Percentiles rank a stretch among this genome's conserved stretches.
phyloP scores from a whole-genome alignment of 2,329 filamentous ascomycete genomes.

The Triangularia verruculosa region DNA sequence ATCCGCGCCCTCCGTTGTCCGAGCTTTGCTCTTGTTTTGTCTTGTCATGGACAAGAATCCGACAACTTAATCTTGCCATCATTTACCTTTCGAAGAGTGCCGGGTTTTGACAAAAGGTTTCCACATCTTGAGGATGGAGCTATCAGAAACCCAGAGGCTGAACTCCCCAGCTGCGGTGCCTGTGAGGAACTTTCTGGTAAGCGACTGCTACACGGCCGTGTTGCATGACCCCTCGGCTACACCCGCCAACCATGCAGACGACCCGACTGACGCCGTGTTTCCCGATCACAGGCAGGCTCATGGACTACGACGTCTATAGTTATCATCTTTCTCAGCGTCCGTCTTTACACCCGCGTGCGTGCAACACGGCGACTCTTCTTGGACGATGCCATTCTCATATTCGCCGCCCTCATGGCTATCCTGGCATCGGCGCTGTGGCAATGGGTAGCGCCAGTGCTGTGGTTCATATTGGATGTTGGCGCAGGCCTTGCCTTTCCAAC shows the following conservation, averaged over 20 bases:
- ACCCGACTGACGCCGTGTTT: not conserved
- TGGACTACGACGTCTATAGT: not conserved
- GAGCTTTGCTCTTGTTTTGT: not conserved
- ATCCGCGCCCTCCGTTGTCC: not conserved
- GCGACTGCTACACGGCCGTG: not conserved
- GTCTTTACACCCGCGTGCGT: not conserved
- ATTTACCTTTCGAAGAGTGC: not conserved
- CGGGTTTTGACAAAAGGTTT: not conserved
- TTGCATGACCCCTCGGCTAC: not conserved
- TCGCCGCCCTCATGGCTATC: not conserved
- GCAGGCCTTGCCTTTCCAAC: not conserved
- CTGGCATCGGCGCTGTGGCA: not conserved
- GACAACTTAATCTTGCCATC: not conserved
- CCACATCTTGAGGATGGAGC: not conserved
- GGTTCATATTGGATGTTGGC: not conserved
- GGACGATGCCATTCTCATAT: constrained; percentile 4
- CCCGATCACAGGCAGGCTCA: not conserved
- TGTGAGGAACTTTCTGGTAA: not conserved
- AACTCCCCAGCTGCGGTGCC: not conserved
- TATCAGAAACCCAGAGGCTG: not conserved
- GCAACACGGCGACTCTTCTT: constrained; percentile 1
- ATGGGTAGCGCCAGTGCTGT: not conserved
- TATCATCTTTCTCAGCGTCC: not conserved
- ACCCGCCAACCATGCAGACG: not conserved
- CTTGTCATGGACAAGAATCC: not conserved